phyloP scores from a whole-genome alignment of 768 basidiomycete species.

The Lactarius tabidus region DNA sequence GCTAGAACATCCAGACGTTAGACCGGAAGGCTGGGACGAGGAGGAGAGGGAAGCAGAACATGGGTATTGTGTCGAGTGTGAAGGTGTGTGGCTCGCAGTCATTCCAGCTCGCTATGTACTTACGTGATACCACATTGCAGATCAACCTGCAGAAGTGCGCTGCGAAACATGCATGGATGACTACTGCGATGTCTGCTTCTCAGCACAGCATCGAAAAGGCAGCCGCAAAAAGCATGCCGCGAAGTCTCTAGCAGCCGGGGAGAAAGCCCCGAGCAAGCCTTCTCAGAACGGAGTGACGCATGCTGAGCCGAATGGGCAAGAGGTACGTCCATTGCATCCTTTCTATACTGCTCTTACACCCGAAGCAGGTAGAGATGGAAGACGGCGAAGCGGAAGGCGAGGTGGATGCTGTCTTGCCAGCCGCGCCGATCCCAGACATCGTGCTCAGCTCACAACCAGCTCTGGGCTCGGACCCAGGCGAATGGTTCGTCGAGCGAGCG shows the following conservation, averaged over 20 bases:
- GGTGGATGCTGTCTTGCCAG: slow-evolving; percentile 30
- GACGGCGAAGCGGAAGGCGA: slow-evolving; percentile 38
- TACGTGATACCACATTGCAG: slow-evolving; percentile 36
- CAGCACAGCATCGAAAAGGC: slow-evolving; percentile 81
- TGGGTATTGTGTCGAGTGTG: slow-evolving; percentile 80
- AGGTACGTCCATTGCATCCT: slow-evolving; percentile 14
- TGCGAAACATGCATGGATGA: slow-evolving; percentile 70
- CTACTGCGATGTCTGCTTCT: slow-evolving; percentile 84
- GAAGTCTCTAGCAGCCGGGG: slow-evolving; percentile 40
- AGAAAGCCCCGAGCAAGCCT: slow-evolving; percentile 25
- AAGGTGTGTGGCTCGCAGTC: slow-evolving; percentile 51
- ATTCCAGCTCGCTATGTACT: not conserved
- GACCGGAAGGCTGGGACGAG: slow-evolving; percentile 62
- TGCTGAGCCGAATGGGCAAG: slow-evolving; percentile 28
- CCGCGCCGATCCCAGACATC: slow-evolving; percentile 34
- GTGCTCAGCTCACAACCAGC: slow-evolving; percentile 53
- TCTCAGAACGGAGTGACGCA: slow-evolving; percentile 24
- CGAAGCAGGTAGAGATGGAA: slow-evolving; percentile 38
- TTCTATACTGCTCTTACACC: slow-evolving; percentile 22
- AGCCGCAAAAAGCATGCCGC: slow-evolving; percentile 60
- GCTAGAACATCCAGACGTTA: slow-evolving; percentile 52
- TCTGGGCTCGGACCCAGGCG: slow-evolving; percentile 60
- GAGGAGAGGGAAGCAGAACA: slow-evolving; percentile 51
- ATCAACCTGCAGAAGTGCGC: slow-evolving; percentile 74
- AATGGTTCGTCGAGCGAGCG: slow-evolving; percentile 81